Percentiles rank a stretch among this genome's conserved stretches.
Conservation (phyloP, 306 rosid species). For the Gleditsia sinensis region DNA sequence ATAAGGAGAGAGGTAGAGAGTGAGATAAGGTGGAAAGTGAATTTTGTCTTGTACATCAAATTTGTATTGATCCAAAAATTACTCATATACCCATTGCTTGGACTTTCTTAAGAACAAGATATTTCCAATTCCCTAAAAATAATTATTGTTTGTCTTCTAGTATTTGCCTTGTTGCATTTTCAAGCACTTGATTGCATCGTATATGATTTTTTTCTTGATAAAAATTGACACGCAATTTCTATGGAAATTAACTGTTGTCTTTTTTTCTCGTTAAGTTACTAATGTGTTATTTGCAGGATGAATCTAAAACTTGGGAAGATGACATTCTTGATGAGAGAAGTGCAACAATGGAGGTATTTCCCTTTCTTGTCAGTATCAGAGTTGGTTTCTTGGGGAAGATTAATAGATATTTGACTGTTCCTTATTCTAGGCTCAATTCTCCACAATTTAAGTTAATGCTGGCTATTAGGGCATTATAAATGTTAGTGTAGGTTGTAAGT, state of each 20-base stretch:
- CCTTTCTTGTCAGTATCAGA: neutral
- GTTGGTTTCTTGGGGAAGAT: slow-evolving; percentile 15
- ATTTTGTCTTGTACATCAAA: too few species aligned
- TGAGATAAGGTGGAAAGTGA: neutral
- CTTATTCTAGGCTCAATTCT: neutral
- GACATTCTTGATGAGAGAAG: slow-evolving; percentile 41
- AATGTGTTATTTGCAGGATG: slow-evolving; percentile 56
- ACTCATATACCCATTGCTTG: neutral
- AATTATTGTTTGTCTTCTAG: neutral
- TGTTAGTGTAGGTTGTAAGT: neutral
- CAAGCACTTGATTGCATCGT: slow-evolving; percentile 10
- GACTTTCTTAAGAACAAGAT: slow-evolving; percentile 3
- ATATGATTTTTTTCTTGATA: slow-evolving; percentile 5
- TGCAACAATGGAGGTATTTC: slow-evolving; percentile 56
- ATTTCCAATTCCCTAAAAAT: neutral
- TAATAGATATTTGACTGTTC: slow-evolving; percentile 12
- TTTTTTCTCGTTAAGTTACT: neutral
- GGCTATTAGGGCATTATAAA: neutral
- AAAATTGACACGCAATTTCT: neutral
- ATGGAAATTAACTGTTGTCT: neutral
- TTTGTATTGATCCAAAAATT: neutral
- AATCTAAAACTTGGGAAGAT: slow-evolving; percentile 75
- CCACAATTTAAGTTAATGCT: neutral
- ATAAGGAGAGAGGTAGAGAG: neutral
- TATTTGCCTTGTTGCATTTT: neutral